phyloP scores from a whole-genome alignment of 331 rosid genomes.

The Prunus yedoensis region DNA sequence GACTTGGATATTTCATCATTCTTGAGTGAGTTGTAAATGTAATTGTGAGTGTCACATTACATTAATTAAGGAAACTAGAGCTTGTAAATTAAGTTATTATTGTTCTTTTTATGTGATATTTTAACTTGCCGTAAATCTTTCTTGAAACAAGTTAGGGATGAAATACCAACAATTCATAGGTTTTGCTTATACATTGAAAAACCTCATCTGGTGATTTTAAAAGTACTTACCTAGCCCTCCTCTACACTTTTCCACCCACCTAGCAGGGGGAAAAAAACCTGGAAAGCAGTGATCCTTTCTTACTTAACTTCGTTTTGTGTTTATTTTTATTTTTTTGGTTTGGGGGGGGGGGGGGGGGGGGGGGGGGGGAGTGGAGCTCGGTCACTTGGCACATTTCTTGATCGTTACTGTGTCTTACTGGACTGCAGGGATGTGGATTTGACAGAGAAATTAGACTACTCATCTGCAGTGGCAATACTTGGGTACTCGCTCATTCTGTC shows the following conservation, averaged over 20 bases:
- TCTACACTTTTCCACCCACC: background rate
- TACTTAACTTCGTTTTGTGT: background rate
- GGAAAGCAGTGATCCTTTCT: background rate
- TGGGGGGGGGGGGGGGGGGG: background rate
- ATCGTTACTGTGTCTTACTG: slow-evolving; percentile 21
- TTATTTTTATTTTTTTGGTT: too few relatives aligned
- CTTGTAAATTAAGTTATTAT: background rate
- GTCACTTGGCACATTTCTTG: slow-evolving; percentile 7
- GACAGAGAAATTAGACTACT: slow-evolving; percentile 65
- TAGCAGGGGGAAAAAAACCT: background rate
- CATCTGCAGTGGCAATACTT: slow-evolving; percentile 64
- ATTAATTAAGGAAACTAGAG: background rate
- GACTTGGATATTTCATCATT: background rate
- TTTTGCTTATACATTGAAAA: background rate
- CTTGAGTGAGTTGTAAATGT: background rate
- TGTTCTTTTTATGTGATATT: background rate
- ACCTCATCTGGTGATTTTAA: background rate
- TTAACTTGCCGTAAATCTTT: background rate
- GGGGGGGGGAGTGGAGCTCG: background rate
- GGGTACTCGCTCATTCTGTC: slow-evolving; percentile 73
- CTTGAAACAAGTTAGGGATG: background rate
- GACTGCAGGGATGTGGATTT: slow-evolving; percentile 60
- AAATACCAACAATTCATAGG: background rate
- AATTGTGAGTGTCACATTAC: background rate
- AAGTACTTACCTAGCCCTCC: background rate